Evolutionary conservation across 768 basidiomycete genomes (phyloP).

Genomic region (Hypholoma sublateritium): DNA sequence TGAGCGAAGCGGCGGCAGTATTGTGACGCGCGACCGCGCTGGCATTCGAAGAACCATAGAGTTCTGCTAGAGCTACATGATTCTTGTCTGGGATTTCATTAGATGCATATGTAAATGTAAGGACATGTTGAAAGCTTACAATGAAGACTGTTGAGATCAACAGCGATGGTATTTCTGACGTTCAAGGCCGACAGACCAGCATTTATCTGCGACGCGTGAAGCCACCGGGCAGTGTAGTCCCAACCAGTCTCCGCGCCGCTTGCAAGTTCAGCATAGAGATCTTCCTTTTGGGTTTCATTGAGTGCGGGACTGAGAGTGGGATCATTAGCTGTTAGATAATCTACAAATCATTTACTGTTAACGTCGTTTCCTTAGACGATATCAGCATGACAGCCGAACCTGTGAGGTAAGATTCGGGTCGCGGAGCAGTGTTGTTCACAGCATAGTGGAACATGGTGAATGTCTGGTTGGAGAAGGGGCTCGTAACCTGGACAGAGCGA

Average conservation of each 20-base stretch:
- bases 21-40: constrained; percentile 49
- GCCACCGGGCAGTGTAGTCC: constrained; percentile 58
- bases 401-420: constrained; percentile 80
- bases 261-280: constrained; percentile 85
- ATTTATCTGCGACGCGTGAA: constrained; percentile 36
- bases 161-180: constrained; percentile 64
- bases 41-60: constrained; percentile 53
- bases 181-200: constrained; percentile 71
- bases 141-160: constrained; percentile 84
- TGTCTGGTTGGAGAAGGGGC: constrained; percentile 68
- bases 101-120: background rate
- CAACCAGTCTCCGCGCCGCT: constrained; percentile 84
- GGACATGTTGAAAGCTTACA: constrained; percentile 45
- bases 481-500: constrained; percentile 64
- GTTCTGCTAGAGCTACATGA: constrained; percentile 54
- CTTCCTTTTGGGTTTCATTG: constrained; percentile 56
- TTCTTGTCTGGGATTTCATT: constrained; percentile 51
- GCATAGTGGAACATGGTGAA: constrained; percentile 70
- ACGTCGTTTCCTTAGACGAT: background rate
- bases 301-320: constrained; percentile 52
- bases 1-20: constrained; percentile 54
- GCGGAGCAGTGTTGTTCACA: constrained; percentile 82
- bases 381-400: constrained; percentile 36
- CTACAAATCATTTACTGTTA: constrained; percentile 31
- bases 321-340: constrained; percentile 78